Conservation (phyloP, 2,329 filamentous ascomycete species). For the Talaromyces sp. region DNA sequence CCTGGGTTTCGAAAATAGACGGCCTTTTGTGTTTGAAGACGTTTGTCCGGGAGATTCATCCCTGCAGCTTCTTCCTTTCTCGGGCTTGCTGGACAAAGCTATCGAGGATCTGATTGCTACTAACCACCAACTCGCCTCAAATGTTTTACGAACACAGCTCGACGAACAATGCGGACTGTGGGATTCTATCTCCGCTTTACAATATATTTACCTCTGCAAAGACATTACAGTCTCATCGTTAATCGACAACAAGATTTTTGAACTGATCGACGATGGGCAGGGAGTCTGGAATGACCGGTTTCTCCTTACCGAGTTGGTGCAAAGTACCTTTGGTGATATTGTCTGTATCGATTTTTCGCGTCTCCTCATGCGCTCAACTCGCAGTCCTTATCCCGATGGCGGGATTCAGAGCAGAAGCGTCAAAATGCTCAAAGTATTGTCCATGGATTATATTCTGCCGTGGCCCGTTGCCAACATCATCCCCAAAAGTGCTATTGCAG, state of each 20-base stretch:
- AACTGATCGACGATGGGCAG: conserved; percentile 61
- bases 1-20: conserved; percentile 29
- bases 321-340: conserved; percentile 60
- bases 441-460: conserved; percentile 62
- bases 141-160: conserved; percentile 60
- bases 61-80: conserved; percentile 34
- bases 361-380: conserved; percentile 53
- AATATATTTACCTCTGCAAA: conserved; percentile 69
- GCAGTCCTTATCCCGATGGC: conserved; percentile 38
- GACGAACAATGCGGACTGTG: conserved; percentile 65
- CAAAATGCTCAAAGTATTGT: conserved; percentile 57
- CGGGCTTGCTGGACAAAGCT: conserved; percentile 65
- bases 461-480: conserved; percentile 69
- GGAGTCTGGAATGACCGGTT: conserved; percentile 74
- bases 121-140: conserved; percentile 66
- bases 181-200: conserved; percentile 60
- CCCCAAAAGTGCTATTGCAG: conserved; percentile 55
- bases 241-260: conserved; percentile 67
- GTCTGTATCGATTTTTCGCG: conserved; percentile 54
- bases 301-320: conserved; percentile 69
- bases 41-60: conserved; percentile 35
- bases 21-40: conserved; percentile 25
- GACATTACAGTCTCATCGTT: conserved; percentile 64
- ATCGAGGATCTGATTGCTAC: conserved; percentile 73
- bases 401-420: conserved; percentile 55